Evolutionary conservation across 2,329 filamentous ascomycete genomes (phyloP).

Genomic region (Dendryphion nanum): DNA sequence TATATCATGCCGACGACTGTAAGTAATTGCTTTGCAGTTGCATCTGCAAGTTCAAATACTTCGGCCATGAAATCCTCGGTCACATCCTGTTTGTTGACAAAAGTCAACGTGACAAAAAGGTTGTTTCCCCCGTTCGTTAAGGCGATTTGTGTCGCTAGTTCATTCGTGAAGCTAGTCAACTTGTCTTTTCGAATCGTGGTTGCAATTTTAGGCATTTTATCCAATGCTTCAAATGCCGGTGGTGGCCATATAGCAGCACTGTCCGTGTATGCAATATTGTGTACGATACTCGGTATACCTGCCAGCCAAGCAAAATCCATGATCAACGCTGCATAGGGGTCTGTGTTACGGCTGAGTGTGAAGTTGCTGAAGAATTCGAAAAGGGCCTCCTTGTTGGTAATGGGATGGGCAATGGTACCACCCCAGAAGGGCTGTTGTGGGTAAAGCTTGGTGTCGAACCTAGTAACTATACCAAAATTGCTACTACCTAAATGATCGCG

Average conservation of each 20-base stretch:
- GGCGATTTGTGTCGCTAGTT: slow-evolving; percentile 7
- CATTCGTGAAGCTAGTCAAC: slow-evolving; percentile 13
- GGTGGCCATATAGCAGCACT: slow-evolving; percentile 15
- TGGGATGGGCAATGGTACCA: slow-evolving; percentile 31
- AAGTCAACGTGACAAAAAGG: slow-evolving; percentile 18
- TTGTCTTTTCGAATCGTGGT: slow-evolving; percentile 16
- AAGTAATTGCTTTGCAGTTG: slow-evolving; percentile 8
- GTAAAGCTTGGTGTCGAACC: slow-evolving; percentile 19
- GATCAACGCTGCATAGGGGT: slow-evolving; percentile 21
- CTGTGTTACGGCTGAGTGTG: slow-evolving; percentile 14
- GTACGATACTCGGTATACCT: slow-evolving; percentile 11
- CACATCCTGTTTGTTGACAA: slow-evolving; percentile 11
- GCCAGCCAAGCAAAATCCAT: slow-evolving; percentile 15
- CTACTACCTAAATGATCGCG: too few relatives aligned
- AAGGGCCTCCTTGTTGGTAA: slow-evolving; percentile 15
- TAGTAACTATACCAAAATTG: slow-evolving; percentile 40
- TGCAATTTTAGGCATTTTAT: slow-evolving; percentile 12
- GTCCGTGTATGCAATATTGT: slow-evolving; percentile 16
- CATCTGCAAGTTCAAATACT: slow-evolving; percentile 13
- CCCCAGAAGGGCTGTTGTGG: slow-evolving; percentile 30
- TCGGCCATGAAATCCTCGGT: slow-evolving; percentile 12
- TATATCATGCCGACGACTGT: slow-evolving; percentile 14
- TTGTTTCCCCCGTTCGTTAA: slow-evolving; percentile 8
- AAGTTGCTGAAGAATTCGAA: slow-evolving; percentile 18
- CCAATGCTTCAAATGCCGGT: slow-evolving; percentile 10